A percentile compares a stretch with the other conserved stretches of the same genome.
These are phyloP conservation scores for Azolla pinnata DNA, from an alignment of 75 land plant genomes.

Conservation along the genomic window DNA sequence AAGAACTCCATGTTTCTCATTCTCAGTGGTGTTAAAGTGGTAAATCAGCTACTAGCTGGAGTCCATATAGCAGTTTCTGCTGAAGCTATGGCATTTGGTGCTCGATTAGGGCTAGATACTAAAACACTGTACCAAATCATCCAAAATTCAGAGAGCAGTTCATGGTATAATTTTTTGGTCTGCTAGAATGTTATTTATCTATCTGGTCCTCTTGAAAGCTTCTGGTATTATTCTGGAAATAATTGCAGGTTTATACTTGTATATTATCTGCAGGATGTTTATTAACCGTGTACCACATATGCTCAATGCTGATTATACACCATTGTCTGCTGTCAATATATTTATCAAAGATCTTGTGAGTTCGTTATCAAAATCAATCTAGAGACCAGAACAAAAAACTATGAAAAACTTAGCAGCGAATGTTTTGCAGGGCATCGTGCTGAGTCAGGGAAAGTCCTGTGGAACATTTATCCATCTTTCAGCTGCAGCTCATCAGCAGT, in stretches of 20 bases:
- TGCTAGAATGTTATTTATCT: background rate
- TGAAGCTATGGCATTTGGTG: conserved; percentile 98
- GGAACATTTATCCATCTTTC: conserved; percentile 62
- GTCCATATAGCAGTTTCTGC: conserved; percentile 90
- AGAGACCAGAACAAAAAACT: too few species aligned
- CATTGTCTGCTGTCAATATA: conserved; percentile 86
- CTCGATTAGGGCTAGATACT: conserved; percentile 66
- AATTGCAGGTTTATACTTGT: background rate
- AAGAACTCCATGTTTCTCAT: too few species aligned
- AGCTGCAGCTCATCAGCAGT: conserved; percentile 70
- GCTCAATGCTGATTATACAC: conserved; percentile 85
- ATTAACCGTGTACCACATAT: conserved; percentile 95
- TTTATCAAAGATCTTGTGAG: conserved; percentile 95
- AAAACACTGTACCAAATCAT: conserved; percentile 62
- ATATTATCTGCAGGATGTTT: conserved; percentile 87
- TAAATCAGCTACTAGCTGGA: conserved; percentile 96
- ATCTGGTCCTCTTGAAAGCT: too few species aligned
- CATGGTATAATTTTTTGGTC: conserved; percentile 48
- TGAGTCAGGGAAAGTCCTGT: conserved; percentile 40
- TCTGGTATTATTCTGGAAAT: background rate
- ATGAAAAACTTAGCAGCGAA: background rate
- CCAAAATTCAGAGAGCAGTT: conserved; percentile 43
- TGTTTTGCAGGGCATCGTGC: conserved; percentile 65
- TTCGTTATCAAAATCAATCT: background rate
- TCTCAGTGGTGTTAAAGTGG: conserved; percentile 93